These are phyloP conservation scores for Ceratobasidium sp. DNA, from an alignment of 1,284 basidiomycete species.

Conservation along the genomic window DNA sequence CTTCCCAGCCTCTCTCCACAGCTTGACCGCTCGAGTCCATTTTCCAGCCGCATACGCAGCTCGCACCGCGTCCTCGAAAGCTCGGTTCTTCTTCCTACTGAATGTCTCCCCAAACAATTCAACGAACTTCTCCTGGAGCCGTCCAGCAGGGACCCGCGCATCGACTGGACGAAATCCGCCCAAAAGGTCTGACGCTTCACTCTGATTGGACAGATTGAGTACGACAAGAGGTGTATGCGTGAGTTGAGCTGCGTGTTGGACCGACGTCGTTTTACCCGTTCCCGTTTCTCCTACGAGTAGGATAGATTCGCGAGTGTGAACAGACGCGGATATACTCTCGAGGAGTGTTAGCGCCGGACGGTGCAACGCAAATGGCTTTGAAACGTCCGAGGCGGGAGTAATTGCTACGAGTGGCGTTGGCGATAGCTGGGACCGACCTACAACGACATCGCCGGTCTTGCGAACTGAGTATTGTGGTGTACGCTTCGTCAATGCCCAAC, in stretches of 20 bases:
- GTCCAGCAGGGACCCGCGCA: conserved; percentile 75
- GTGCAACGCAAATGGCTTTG: conserved; percentile 85
- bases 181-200: conserved; percentile 91
- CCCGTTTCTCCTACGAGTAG: conserved; percentile 98
- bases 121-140: conserved; percentile 78
- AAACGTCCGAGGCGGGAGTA: conserved; percentile 40
- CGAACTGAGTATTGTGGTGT: conserved; percentile 73
- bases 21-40: conserved; percentile 83
- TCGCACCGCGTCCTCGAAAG: conserved; percentile 83
- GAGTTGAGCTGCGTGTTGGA: conserved; percentile 87
- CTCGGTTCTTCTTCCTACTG: conserved; percentile 87
- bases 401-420: conserved; percentile 33
- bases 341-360: conserved; percentile 83
- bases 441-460: conserved; percentile 63
- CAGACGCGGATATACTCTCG: conserved; percentile 79
- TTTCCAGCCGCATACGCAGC: conserved; percentile 83
- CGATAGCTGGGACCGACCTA: conserved; percentile 63
- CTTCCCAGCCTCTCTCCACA: conserved; percentile 84
- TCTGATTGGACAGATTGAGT: conserved; percentile 96
- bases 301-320: conserved; percentile 81
- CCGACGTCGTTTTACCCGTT: conserved; percentile 95
- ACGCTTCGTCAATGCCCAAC: conserved; percentile 64
- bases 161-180: conserved; percentile 97
- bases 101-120: conserved; percentile 89
- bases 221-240: conserved; percentile 81